Evolutionary conservation across 2,329 filamentous ascomycete species (phyloP), one percentile per base, ranked within the genome.

Genomic region (Diaporthe capsici): DNA sequence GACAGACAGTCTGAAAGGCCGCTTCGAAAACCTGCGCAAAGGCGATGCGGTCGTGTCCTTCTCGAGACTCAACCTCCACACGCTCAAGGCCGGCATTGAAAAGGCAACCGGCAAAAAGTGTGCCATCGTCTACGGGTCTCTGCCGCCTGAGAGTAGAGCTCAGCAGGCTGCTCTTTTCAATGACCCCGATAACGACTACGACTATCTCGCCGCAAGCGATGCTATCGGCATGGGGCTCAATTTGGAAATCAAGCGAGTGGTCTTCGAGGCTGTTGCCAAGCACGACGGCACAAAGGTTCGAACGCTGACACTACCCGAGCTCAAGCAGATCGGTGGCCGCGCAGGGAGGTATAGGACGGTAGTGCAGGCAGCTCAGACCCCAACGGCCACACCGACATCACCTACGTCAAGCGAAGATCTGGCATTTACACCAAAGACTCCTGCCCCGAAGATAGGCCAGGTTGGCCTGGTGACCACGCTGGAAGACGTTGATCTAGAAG

Each of bases 191-290:
- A 99, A 97, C 82, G 96, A 98, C 76, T 99, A 98, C 82, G 97
- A 99, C 82, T 97, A 92, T 79, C 88, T 99, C 8, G 96, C 97
- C 37, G 97, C 97, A 12, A 98, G 95, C 80, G 95, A 98, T 84
- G 97, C 97, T 63, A 96, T 99, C 77, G 97, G 97, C 51, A 98
- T 99, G 96, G 97, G 97, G 1, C 87, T 99, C 31, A 99, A 99
- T 81, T 85, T 99, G 83, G 95, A 92, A 84, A 95, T 98, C 82
- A 97, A 95, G 82, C 94, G 97, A 37, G 90, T 99, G 76, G 91
- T 99, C 72, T 97, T 99, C 78, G 95, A 98, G 81, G 89, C 93
- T 0, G 89, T 92, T 2, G 86, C 88, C 76, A 99, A 98, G 83
- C 93, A 89, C 78, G 90, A 95, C 77, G 93, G 93, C 1, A 81